Base-by-base conservation (phyloP, 169 alveolate species). In the Besnoitia besnoiti region DNA sequence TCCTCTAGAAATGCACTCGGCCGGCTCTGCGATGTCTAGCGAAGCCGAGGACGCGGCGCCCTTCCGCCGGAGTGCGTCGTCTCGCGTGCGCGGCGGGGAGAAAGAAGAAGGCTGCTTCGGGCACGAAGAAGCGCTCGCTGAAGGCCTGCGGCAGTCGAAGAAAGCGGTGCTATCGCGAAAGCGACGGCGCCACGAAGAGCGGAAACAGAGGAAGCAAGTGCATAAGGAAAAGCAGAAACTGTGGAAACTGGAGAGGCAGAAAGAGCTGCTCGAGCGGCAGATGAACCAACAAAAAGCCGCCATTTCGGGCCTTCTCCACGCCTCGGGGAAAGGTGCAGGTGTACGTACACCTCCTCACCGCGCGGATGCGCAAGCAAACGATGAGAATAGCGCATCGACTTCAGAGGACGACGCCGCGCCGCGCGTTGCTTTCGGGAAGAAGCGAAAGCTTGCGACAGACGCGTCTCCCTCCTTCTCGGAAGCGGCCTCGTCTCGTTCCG, bases 241-340 rank as follows among this genome's bases (percentile, higher is more conserved):
- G 40, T 40, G 59, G 87, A 37, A 77, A 27, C 87, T 77, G 35
- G 61, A 77, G 55, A 19, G 59, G 40, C 87, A 40, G 47, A 37
- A 37, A 50, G 91, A 82, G 87, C 91, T 55, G 76, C 94, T 49
- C 37, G 90, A 82, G 88, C 75, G 82, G 55, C 87, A 91, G 62
- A 35, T 44, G 47, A 91, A 49, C 21, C 85, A 62, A 12, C 90
- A 73, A 49, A 46, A 37, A 88, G 39, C 67, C 33, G 67, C 67
- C 33, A 3, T 55, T 10, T 55, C 67, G 12, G 67, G 67, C 33
- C 33, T 55, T n/a, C 67, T 5, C 5, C 33, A 10, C 7, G 30
- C 12, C 67, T n/a, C 12, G 30, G 30, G 67, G 3, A 16, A 21
- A 5, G 67, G 30, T n/a, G 12, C 67, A 0, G 67, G 67, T 55